These are phyloP conservation scores for Penicillium diatomitis DNA, from an alignment of 495 filamentous ascomycete species.

Conservation along the genomic window DNA sequence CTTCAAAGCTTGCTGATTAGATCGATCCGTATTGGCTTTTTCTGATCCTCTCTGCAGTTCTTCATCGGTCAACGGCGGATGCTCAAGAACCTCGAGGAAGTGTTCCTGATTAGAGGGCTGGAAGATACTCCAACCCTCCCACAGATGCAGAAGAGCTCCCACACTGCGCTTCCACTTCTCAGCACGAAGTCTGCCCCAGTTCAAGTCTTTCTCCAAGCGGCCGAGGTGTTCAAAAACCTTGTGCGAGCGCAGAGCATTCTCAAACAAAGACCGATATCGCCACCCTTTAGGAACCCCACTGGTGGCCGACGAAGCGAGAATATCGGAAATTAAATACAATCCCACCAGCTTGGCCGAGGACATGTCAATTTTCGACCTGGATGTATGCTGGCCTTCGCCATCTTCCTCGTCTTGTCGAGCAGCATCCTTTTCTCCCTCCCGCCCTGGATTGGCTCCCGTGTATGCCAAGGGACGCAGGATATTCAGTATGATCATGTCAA, in stretches of 20 bases:
- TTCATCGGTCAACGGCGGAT: constrained; percentile 53
- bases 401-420: constrained; percentile 8
- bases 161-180: constrained; percentile 90
- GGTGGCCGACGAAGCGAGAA: constrained; percentile 75
- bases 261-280: constrained; percentile 84
- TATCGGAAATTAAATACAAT: constrained; percentile 80
- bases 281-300: constrained; percentile 80
- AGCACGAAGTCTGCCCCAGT: constrained; percentile 74
- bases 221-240: constrained; percentile 78
- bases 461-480: constrained; percentile 60
- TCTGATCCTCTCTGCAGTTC: constrained; percentile 42
- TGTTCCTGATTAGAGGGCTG: constrained; percentile 62
- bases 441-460: constrained; percentile 50
- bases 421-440: constrained; percentile 28
- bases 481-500: constrained; percentile 77
- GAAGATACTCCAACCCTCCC: constrained; percentile 90
- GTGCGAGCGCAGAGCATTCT: constrained; percentile 56
- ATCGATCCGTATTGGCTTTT: constrained; percentile 36
- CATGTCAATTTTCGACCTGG: constrained; percentile 48
- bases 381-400: constrained; percentile 9
- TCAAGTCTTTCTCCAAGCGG: constrained; percentile 60
- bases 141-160: constrained; percentile 58
- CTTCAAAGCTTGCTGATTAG: constrained; percentile 27
- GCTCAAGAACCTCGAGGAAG: constrained; percentile 64
- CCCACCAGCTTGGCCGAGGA: constrained; percentile 71